Conservation (phyloP, 208 protist genomes). For the Wallacemonas sp. region DNA sequence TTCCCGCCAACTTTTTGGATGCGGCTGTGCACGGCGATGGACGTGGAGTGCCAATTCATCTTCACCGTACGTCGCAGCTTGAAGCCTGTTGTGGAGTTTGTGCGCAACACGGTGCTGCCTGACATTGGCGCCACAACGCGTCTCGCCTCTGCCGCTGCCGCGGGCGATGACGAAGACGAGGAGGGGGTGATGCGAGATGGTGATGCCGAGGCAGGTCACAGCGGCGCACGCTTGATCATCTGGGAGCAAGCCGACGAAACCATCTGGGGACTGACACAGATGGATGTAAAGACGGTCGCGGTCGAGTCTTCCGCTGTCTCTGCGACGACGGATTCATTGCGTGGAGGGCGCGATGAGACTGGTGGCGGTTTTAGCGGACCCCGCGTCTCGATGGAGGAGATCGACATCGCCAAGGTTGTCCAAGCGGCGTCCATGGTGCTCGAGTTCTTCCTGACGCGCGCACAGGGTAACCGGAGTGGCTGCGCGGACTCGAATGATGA, state of each 20-base stretch:
- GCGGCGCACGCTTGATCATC: conserved; percentile 19
- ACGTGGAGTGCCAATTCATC: conserved; percentile 82
- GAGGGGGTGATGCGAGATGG: not conserved
- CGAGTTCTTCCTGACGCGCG: conserved; percentile 17
- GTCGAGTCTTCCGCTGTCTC: conserved; percentile 18
- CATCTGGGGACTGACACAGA: conserved; percentile 35
- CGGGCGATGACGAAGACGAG: conserved; percentile 2
- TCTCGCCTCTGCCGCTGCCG: conserved; percentile 18
- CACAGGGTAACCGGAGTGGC: not conserved
- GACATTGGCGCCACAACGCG: conserved; percentile 33
- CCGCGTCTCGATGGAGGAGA: conserved; percentile 33
- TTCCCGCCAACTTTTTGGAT: conserved; percentile 51
- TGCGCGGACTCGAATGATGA: too few relatives aligned
- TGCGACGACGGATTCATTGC: not conserved
- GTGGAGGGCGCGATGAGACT: not conserved
- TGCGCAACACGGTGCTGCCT: conserved; percentile 45
- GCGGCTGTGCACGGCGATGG: conserved; percentile 58
- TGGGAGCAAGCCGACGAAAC: conserved; percentile 31
- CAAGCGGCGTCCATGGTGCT: conserved; percentile 25
- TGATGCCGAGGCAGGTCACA: not conserved
- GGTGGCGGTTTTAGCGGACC: not conserved
- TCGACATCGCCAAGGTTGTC: conserved; percentile 37
- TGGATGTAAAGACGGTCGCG: conserved; percentile 28
- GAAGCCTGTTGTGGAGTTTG: conserved; percentile 39
- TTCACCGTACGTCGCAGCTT: conserved; percentile 37